Percentiles rank a stretch among this genome's conserved stretches.
Evolutionary conservation across 106 monocot species (phyloP).

Genomic region (Cymbidium sinense): DNA sequence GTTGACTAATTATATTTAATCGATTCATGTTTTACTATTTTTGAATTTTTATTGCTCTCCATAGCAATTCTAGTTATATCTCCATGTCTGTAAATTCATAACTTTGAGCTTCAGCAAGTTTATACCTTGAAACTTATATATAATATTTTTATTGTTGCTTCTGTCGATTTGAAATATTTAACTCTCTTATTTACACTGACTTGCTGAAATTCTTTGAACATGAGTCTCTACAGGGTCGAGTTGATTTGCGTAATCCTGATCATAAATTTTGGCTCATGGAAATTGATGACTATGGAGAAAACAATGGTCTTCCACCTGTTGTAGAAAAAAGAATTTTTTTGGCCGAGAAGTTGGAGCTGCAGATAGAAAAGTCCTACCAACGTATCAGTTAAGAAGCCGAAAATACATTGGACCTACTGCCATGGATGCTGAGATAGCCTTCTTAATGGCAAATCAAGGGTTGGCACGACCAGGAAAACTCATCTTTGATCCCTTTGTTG

Average conservation of each 20-base stretch:
- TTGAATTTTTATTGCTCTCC: neutral
- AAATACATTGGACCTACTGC: conserved; percentile 93
- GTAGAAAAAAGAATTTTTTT: conserved; percentile 64
- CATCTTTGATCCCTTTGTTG: conserved; percentile 97
- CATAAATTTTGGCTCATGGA: conserved; percentile 94
- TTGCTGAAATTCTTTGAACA: neutral
- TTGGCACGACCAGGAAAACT: conserved; percentile 75
- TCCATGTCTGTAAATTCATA: neutral
- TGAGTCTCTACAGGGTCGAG: conserved; percentile 52
- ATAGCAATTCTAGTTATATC: neutral
- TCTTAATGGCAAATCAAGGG: conserved; percentile 97
- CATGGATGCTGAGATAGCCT: conserved; percentile 99
- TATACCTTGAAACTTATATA: neutral
- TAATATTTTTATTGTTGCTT: neutral
- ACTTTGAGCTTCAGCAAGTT: neutral
- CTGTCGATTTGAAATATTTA: neutral
- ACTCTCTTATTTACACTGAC: neutral
- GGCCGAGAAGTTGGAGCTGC: conserved; percentile 91
- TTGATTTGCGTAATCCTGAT: conserved; percentile 73
- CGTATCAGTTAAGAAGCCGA: conserved; percentile 94
- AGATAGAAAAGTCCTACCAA: conserved; percentile 91
- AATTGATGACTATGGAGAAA: conserved; percentile 85
- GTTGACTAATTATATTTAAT: neutral
- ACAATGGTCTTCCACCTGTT: conserved; percentile 96
- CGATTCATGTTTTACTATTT: neutral